Conservation (phyloP, 805 yeast species). For the Teunomyces atbi region DNA sequence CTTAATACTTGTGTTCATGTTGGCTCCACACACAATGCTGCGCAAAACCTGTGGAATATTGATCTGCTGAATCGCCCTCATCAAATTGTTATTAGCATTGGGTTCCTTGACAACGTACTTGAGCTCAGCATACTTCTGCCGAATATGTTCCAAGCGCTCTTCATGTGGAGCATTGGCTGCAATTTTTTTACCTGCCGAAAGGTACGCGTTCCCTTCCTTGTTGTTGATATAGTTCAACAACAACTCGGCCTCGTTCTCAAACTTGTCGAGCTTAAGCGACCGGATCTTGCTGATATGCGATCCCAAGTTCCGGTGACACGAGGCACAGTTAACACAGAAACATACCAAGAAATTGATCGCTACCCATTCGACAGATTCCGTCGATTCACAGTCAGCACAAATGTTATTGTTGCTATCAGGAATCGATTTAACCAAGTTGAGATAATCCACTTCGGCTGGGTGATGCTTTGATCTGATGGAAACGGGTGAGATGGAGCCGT, state of each 20-base stretch:
- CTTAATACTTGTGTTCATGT: slow-evolving; percentile 41
- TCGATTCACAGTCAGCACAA: slow-evolving; percentile 80
- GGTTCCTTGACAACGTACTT: slow-evolving; percentile 34
- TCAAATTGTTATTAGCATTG: slow-evolving; percentile 31
- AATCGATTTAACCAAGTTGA: slow-evolving; percentile 37
- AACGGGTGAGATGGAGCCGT: slow-evolving; percentile 24
- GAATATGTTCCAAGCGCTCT: slow-evolving; percentile 57
- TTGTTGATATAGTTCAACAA: slow-evolving; percentile 57
- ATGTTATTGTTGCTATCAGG: slow-evolving; percentile 52
- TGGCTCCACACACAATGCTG: slow-evolving; percentile 48
- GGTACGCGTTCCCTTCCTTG: slow-evolving; percentile 51
- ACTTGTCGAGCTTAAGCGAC: slow-evolving; percentile 72
- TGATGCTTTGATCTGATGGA: slow-evolving; percentile 23
- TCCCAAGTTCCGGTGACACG: slow-evolving; percentile 85
- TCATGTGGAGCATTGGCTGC: slow-evolving; percentile 36
- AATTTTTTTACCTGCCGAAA: slow-evolving; percentile 30
- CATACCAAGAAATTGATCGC: slow-evolving; percentile 70
- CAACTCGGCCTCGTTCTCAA: slow-evolving; percentile 57
- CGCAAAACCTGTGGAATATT: slow-evolving; percentile 44
- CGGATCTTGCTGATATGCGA: slow-evolving; percentile 76
- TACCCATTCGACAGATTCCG: slow-evolving; percentile 77
- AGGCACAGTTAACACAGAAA: slow-evolving; percentile 82
- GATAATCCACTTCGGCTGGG: slow-evolving; percentile 20
- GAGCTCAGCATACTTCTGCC: slow-evolving; percentile 60
- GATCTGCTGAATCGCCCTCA: slow-evolving; percentile 54